Conservation (phyloP, 2,329 filamentous ascomycete genomes). For the Hypoxylon sp. region DNA sequence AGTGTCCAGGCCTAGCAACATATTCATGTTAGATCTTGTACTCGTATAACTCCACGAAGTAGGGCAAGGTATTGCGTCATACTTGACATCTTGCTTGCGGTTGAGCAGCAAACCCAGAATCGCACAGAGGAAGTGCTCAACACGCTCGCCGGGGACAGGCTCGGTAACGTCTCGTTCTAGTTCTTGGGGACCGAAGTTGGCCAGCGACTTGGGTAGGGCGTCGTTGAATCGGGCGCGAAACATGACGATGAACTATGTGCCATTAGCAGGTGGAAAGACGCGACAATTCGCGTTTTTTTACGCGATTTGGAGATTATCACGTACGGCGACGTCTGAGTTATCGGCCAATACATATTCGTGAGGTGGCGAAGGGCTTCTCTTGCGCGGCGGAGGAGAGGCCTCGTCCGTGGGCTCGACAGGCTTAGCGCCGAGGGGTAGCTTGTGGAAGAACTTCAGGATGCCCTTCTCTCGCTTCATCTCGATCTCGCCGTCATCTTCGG, state of each 20-base stretch:
- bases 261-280: slow-evolving; percentile 52
- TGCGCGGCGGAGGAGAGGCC: slow-evolving; percentile 72
- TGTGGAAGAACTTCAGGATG: slow-evolving; percentile 74
- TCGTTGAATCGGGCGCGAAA: slow-evolving; percentile 94
- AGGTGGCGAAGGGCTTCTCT: slow-evolving; percentile 85
- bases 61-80: slow-evolving; percentile 52
- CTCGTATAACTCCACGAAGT: not conserved
- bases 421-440: slow-evolving; percentile 56
- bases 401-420: slow-evolving; percentile 58
- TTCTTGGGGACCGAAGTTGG: slow-evolving; percentile 94
- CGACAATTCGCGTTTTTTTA: slow-evolving; percentile 61
- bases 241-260: slow-evolving; percentile 90
- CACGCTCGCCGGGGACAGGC: slow-evolving; percentile 78
- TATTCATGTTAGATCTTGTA: slow-evolving; percentile 33
- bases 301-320: slow-evolving; percentile 58
- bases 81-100: slow-evolving; percentile 99
- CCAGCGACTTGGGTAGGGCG: slow-evolving; percentile 83
- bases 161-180: slow-evolving; percentile 87
- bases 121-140: slow-evolving; percentile 89
- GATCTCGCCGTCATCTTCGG: slow-evolving; percentile 62
- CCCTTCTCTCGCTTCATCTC: slow-evolving; percentile 61
- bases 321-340: slow-evolving; percentile 89
- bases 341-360: slow-evolving; percentile 91
- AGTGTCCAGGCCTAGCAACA: slow-evolving; percentile 79
- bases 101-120: slow-evolving; percentile 89